Evolutionary conservation across 257 asterid species (phyloP), one percentile per base, ranked within the genome.

Genomic region (Knoxia roxburghii): DNA sequence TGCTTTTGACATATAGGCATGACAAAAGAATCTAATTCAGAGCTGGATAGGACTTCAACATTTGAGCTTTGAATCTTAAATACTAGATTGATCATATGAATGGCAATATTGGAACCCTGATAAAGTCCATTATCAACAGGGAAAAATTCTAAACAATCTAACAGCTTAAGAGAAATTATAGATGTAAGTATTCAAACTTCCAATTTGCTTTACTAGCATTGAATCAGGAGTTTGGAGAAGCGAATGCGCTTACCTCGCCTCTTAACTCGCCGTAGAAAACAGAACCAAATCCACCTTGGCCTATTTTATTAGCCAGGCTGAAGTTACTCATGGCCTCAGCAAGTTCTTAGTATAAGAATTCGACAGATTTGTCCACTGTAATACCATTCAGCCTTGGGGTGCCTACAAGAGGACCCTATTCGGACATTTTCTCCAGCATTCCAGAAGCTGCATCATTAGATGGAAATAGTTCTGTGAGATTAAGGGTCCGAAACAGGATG

Each of bases 211-310:
- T 5, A 8, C 29, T 51, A 41, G 40, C 51, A n/a, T 59, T 15
- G n/a, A n/a, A n/a, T 37, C 53, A 24, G 43, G 75, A 32, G 12
- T 53, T 45, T 14, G 53, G 52, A 58, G n/a, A n/a, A n/a, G 26
- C 23, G 18, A 52, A 59, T 63, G 64, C 61, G 71, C 90, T 27
- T 72, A 91, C 97, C 97, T 91, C 91, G 77, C 93, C 97, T 74
- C 96, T 79, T 51, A 91, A 72, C 75, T 83, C 95, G 17, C 77
- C 96, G 49, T 83, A 86, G 76, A 52, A 90, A 73, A 90, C 97
- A 63, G 95, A 61, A 65, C 93, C 97, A 66, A 83, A 88, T 41
- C 95, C 96, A 66, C 97, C 97, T 83, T 91, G 96, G 18, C 96
- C 97, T 7, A 88, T 91, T 72, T 91, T 88, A 52, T 80, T 60